These are phyloP conservation scores for Scorias spongiosa DNA, from an alignment of 2,329 filamentous ascomycete species.

Conservation along the genomic window DNA sequence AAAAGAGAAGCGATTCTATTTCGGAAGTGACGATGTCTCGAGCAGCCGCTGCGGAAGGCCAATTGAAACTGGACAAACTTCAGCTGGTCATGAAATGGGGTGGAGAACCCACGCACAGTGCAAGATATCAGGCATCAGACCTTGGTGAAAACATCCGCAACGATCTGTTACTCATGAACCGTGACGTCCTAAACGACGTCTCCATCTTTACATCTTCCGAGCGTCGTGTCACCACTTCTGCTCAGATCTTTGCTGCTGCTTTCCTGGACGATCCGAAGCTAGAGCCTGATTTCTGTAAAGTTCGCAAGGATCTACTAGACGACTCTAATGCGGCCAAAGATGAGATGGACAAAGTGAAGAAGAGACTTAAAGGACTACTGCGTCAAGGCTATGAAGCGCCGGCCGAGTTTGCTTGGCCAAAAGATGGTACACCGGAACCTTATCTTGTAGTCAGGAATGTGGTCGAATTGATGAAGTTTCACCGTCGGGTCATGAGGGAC, in stretches of 20 bases:
- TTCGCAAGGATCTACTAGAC: constrained; percentile 87
- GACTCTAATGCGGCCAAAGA: constrained; percentile 98
- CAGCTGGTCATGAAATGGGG: constrained; percentile 99
- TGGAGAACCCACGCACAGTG: constrained; percentile 92
- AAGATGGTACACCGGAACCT: constrained; percentile 80
- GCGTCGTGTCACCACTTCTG: constrained; percentile 82
- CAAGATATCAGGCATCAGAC: constrained; percentile 88
- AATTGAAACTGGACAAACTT: constrained; percentile 83
- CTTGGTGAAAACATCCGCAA: constrained; percentile 92
- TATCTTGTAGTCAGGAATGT: constrained; percentile 84
- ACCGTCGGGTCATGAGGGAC: constrained; percentile 83
- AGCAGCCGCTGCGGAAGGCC: constrained; percentile 84
- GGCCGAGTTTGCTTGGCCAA: constrained; percentile 94
- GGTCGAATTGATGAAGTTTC: constrained; percentile 94
- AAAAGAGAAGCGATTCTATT: constrained; percentile 64
- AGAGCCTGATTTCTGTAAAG: constrained; percentile 69
- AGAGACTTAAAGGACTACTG: constrained; percentile 87
- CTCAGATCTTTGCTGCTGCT: constrained; percentile 84
- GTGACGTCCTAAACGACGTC: constrained; percentile 81
- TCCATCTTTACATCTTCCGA: constrained; percentile 94
- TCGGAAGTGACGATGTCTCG: constrained; percentile 85
- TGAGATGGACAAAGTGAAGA: constrained; percentile 99
- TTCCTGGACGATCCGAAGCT: constrained; percentile 82
- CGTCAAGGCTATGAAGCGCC: constrained; percentile 87
- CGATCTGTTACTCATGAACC: constrained; percentile 82